These are phyloP conservation scores for Fusarium foetens DNA, from an alignment of 2,329 filamentous ascomycete genomes.

Conservation along the genomic window DNA sequence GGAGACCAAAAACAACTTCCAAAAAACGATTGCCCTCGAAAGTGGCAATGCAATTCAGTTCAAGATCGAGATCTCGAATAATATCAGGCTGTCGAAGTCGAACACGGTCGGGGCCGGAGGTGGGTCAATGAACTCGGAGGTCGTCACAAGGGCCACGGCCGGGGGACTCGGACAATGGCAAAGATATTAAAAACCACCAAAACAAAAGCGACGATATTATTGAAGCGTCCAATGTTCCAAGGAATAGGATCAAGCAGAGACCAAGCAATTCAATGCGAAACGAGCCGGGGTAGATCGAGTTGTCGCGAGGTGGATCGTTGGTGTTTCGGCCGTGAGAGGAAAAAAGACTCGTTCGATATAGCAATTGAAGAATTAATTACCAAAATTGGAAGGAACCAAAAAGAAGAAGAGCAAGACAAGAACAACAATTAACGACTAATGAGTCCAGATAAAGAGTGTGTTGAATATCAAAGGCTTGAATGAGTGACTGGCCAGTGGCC, in stretches of 20 bases:
- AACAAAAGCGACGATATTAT: conserved; percentile 22
- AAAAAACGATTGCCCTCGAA: conserved; percentile 10
- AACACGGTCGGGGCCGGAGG: conserved; percentile 25
- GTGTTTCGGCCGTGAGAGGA: conserved; percentile 17
- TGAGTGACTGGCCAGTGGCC: conserved; percentile 44
- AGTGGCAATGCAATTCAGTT: conserved; percentile 25
- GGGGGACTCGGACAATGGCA: conserved; percentile 20
- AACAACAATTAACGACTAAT: conserved; percentile 20
- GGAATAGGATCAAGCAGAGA: conserved; percentile 6
- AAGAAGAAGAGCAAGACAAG: conserved; percentile 28
- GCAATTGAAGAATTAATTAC: conserved; percentile 18
- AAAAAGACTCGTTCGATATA: conserved; percentile 22
- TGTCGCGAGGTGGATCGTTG: conserved; percentile 36
- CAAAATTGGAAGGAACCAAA: conserved; percentile 25
- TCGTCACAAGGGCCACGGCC: conserved; percentile 16
- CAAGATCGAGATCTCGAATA: conserved; percentile 1
- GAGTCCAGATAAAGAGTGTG: conserved; percentile 36
- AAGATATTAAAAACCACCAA: conserved; percentile 26
- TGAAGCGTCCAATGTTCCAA: conserved; percentile 19
- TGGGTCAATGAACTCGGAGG: conserved; percentile 31
- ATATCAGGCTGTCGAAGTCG: conserved; percentile 12
- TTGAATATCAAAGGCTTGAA: conserved; percentile 38
- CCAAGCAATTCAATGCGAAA: conserved; percentile 22
- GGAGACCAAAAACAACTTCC: conserved; percentile 7
- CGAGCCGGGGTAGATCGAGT: conserved; percentile 23